Evolutionary conservation across 305 asterid genomes (phyloP).

Genomic region (Fraxinus floribunda): DNA sequence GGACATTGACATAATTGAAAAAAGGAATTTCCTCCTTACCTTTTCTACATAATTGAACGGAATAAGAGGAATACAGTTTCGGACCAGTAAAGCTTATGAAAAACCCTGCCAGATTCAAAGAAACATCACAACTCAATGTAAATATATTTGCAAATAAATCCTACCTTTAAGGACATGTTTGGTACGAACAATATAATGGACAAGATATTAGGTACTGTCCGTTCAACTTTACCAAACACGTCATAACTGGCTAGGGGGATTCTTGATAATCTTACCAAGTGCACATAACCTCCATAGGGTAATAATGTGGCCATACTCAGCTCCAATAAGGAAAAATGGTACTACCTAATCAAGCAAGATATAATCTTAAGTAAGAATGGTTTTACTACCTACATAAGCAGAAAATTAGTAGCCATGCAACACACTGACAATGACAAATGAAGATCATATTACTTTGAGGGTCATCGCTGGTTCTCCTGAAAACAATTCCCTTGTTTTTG

Average conservation of each 20-base stretch:
- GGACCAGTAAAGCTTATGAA: conserved; percentile 77
- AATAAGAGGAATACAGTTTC: conserved; percentile 53
- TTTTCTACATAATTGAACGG: conserved; percentile 49
- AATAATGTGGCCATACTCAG: conserved; percentile 82
- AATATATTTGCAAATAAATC: background rate
- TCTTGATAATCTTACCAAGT: conserved; percentile 48
- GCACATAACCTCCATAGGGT: conserved; percentile 81
- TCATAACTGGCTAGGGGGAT: background rate
- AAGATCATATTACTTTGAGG: conserved; percentile 47
- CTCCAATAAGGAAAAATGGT: conserved; percentile 75
- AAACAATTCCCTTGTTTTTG: conserved; percentile 56
- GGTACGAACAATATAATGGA: background rate
- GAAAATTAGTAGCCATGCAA: background rate
- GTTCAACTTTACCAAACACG: background rate
- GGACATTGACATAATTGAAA: background rate
- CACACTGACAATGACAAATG: background rate
- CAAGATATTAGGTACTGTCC: background rate
- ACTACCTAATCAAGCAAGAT: conserved; percentile 46
- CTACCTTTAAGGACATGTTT: background rate
- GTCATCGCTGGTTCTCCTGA: conserved; percentile 95
- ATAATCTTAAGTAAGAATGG: conserved; percentile 49
- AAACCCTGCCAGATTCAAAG: conserved; percentile 51
- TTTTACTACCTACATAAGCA: conserved; percentile 40
- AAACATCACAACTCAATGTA: background rate
- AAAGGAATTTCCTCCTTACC: conserved; percentile 37